Base-by-base conservation (phyloP, 148 eudicot genomes). In the Cornus suecica region DNA sequence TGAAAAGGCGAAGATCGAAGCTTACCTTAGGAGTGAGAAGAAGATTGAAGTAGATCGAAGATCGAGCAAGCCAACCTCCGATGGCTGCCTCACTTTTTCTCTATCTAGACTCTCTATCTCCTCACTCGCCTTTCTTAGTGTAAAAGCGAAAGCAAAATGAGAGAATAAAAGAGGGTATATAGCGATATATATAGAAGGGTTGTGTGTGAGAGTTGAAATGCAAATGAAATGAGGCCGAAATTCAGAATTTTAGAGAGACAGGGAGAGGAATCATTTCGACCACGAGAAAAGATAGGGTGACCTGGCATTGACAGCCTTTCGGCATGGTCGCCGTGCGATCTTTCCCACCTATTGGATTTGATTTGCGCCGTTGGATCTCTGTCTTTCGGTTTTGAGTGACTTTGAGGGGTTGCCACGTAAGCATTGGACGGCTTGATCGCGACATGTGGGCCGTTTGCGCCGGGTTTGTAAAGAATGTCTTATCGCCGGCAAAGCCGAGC, bases 221-320 rank as follows among this genome's bases (percentile, higher is more conserved):
- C 68, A 73, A 73, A 73, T 73, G 67, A 73, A 73, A 73, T 73
- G 76, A 62, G 13, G 68, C 31, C 67, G 34, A 73, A 73, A 73
- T 73, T 73, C 0, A 11, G 1, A 11, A 27, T 4, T 56, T 29
- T 11, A 22, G 10, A 14, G 26, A 23, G 74, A 20, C 61, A 61
- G 27, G 3, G 68, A 24, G 42, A 7, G 37, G 27, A 77, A 77
- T 70, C 74, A 78, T 78, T 78, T 61, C 28, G 48, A 78, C 76
- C 81, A 78, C 81, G 76, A 73, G 81, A 78, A 78, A 78, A 73
- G 76, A 78, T 72, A 72, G 68, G 60, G 71, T 77, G 80, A 70
- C 80, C 75, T 77, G 75, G 58, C 80, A 23, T 64, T 41, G 79
- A 70, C 80, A 70, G 80, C 52, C 69, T 70, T 77, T 70, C 74